phyloP scores from a whole-genome alignment of 2,329 filamentous ascomycete species.

The Pseudopyrenochaeta lycopersici region DNA sequence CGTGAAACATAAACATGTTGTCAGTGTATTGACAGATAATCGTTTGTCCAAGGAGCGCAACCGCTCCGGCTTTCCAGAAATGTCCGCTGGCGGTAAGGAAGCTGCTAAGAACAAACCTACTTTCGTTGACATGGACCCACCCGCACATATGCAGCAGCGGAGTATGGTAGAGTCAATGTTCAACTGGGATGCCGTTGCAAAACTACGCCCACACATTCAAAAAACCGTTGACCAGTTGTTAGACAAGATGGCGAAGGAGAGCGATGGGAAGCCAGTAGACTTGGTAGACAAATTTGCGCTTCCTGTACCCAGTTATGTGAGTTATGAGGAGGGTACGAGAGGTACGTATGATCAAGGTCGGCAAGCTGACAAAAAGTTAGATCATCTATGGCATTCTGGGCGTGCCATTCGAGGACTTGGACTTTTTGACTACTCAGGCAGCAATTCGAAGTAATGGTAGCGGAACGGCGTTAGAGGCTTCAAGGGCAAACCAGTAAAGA shows the following conservation, averaged over 20 bases:
- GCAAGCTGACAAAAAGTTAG: not conserved
- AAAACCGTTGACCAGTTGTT: slow-evolving; percentile 57
- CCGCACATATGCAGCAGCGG: slow-evolving; percentile 58
- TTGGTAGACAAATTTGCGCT: slow-evolving; percentile 59
- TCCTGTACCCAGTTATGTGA: slow-evolving; percentile 56
- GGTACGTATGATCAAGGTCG: too few relatives aligned
- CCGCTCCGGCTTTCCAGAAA: slow-evolving; percentile 58
- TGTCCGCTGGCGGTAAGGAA: slow-evolving; percentile 57
- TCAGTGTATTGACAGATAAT: slow-evolving; percentile 54
- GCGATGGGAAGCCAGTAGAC: slow-evolving; percentile 52
- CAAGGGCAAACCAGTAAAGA: slow-evolving; percentile 33
- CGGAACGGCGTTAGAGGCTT: slow-evolving; percentile 57
- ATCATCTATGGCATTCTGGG: slow-evolving; percentile 62
- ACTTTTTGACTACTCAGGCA: slow-evolving; percentile 58
- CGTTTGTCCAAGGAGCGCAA: slow-evolving; percentile 55
- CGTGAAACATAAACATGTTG: slow-evolving; percentile 60
- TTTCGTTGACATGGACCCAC: slow-evolving; percentile 46
- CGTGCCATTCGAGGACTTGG: slow-evolving; percentile 58
- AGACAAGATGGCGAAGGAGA: slow-evolving; percentile 50
- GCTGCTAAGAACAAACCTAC: slow-evolving; percentile 61
- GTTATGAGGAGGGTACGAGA: not conserved
- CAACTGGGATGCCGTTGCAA: slow-evolving; percentile 26
- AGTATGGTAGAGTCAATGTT: slow-evolving; percentile 60
- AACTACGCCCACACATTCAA: slow-evolving; percentile 57
- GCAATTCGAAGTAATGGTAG: slow-evolving; percentile 60